phyloP scores from a whole-genome alignment of 768 basidiomycete species.

The Amanita pseudoporphyria region DNA sequence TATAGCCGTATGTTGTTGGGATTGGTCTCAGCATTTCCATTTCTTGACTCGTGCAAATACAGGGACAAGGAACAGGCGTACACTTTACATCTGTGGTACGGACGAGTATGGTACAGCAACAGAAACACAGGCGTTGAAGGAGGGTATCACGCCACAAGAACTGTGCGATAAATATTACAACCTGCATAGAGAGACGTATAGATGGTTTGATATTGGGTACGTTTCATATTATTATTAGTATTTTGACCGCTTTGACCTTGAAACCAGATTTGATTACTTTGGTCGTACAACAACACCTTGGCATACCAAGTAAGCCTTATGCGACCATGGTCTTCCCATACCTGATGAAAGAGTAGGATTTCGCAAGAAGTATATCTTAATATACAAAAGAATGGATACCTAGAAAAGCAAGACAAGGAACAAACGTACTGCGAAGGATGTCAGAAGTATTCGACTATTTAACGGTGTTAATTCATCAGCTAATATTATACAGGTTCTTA shows the following conservation, averaged over 20 bases:
- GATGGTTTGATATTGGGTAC: constrained; percentile 96
- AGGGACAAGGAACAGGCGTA: constrained; percentile 78
- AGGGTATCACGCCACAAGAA: constrained; percentile 66
- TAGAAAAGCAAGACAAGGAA: constrained; percentile 79
- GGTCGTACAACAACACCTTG: constrained; percentile 86
- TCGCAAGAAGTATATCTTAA: constrained; percentile 85
- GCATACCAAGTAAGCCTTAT: constrained; percentile 69
- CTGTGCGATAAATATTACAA: constrained; percentile 88
- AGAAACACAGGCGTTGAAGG: constrained; percentile 92
- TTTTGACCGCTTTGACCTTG: constrained; percentile 4
- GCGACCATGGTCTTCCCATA: neutral
- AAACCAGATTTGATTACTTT: constrained; percentile 82
- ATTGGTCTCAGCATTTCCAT: neutral
- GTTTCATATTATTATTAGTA: constrained; percentile 11
- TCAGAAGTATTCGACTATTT: constrained; percentile 41
- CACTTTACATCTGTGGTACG: constrained; percentile 94
- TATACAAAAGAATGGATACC: constrained; percentile 63
- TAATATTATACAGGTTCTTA: constrained; percentile 51
- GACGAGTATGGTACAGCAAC: constrained; percentile 99
- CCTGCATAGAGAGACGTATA: constrained; percentile 86
- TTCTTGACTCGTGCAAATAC: constrained; percentile 3
- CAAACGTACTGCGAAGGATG: constrained; percentile 96
- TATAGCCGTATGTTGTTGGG: constrained; percentile 43
- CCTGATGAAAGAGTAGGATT: constrained; percentile 42
- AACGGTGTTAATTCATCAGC: neutral